Conservation (phyloP, 805 yeast genomes). For the Kluyveromyces aestuarii region DNA sequence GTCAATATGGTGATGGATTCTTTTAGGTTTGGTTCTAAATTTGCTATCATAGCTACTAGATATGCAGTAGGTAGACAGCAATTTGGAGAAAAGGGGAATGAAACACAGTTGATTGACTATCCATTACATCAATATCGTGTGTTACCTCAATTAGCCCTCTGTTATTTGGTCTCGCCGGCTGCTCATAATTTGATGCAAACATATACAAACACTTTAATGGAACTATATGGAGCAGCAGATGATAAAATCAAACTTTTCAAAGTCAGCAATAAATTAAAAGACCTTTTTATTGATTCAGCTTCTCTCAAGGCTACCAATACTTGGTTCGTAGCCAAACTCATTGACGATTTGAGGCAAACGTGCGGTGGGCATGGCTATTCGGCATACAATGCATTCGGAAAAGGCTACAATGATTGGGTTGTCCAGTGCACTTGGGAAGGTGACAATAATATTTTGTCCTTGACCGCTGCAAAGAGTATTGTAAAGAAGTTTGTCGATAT, state of each 20-base stretch:
- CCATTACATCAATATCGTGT: constrained; percentile 84
- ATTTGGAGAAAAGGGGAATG: constrained; percentile 41
- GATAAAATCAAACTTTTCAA: constrained; percentile 41
- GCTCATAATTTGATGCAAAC: constrained; percentile 51
- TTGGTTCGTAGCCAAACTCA: constrained; percentile 72
- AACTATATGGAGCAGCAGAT: constrained; percentile 46
- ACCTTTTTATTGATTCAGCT: constrained; percentile 75
- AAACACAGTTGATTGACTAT: constrained; percentile 69
- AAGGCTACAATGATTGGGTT: constrained; percentile 87
- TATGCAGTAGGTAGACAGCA: constrained; percentile 88
- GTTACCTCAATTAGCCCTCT: constrained; percentile 73
- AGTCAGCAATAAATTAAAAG: constrained; percentile 46
- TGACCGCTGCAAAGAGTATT: constrained; percentile 73
- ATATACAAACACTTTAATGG: constrained; percentile 40
- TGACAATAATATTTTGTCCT: constrained; percentile 79
- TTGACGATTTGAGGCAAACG: constrained; percentile 85
- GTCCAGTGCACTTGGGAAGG: constrained; percentile 99
- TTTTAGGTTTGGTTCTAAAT: constrained; percentile 69
- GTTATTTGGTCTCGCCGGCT: constrained; percentile 68
- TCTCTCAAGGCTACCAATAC: constrained; percentile 84
- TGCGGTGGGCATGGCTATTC: constrained; percentile 98
- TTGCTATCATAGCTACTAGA: constrained; percentile 75
- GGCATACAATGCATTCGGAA: constrained; percentile 85
- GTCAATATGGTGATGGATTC: constrained; percentile 86
- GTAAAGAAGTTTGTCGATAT: constrained; percentile 34